Conservation (phyloP, 1,284 basidiomycete species). For the Serendipita sp. region DNA sequence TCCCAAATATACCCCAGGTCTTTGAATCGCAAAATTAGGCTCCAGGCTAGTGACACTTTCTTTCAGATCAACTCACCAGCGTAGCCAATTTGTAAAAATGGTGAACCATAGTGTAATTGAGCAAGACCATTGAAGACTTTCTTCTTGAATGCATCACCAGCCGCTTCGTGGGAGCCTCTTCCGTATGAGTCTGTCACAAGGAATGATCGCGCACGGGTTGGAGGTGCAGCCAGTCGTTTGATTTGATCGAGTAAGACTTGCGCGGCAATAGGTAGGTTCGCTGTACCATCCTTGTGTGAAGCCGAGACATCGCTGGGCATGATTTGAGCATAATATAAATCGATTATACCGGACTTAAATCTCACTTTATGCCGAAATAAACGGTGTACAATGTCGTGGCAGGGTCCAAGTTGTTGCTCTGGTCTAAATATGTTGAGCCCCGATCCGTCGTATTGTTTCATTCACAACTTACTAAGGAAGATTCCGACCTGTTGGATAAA, state of each 20-base stretch:
- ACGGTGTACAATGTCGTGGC: constrained; percentile 25
- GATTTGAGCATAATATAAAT: constrained; percentile 21
- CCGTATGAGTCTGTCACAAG: constrained; percentile 36
- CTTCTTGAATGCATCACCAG: constrained; percentile 31
- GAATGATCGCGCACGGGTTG: constrained; percentile 31
- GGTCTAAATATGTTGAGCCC: constrained; percentile 17
- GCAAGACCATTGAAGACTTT: constrained; percentile 26
- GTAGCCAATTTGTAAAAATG: constrained; percentile 28
- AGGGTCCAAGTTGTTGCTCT: constrained; percentile 22
- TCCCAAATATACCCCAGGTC: constrained; percentile 32
- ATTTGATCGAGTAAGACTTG: constrained; percentile 26
- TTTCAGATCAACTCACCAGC: constrained; percentile 16
- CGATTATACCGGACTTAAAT: constrained; percentile 10
- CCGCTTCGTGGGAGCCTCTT: constrained; percentile 24
- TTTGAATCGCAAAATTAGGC: background rate
- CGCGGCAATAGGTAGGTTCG: constrained; percentile 24
- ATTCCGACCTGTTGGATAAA: constrained; percentile 23
- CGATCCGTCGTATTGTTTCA: background rate
- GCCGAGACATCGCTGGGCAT: constrained; percentile 14
- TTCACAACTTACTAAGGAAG: background rate
- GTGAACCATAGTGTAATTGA: constrained; percentile 15
- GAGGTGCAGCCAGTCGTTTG: constrained; percentile 25
- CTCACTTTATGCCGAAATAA: constrained; percentile 28
- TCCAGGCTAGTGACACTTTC: too few relatives aligned
- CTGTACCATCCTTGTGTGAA: constrained; percentile 21